Conservation (phyloP, 2,329 filamentous ascomycete genomes). For the Gremmenia infestans region DNA sequence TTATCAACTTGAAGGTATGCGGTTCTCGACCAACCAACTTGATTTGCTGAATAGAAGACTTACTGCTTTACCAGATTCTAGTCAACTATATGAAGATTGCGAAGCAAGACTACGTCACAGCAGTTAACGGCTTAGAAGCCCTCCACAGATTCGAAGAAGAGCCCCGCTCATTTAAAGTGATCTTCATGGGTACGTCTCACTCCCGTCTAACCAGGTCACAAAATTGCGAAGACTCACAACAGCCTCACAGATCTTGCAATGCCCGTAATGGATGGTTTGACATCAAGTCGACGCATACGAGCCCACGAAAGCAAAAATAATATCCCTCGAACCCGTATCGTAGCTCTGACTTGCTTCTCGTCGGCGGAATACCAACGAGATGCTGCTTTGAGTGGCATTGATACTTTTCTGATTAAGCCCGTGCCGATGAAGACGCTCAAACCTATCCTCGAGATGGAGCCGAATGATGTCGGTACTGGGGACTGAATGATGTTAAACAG, state of each 20-base stretch:
- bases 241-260: constrained; percentile 43
- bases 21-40: background rate
- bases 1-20: constrained; percentile 32
- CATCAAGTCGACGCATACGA: constrained; percentile 43
- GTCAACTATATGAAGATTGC: constrained; percentile 21
- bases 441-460: constrained; percentile 16
- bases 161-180: constrained; percentile 20
- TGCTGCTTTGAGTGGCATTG: constrained; percentile 45
- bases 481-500: too few species aligned
- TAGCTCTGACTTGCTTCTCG: constrained; percentile 47
- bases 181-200: constrained; percentile 30
- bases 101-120: constrained; percentile 29
- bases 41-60: background rate
- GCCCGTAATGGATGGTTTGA: constrained; percentile 48
- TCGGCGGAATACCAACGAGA: constrained; percentile 42
- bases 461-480: background rate
- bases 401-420: constrained; percentile 49
- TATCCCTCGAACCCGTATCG: constrained; percentile 38
- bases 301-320: constrained; percentile 39
- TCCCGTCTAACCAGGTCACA: background rate
- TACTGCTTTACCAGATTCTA: constrained; percentile 13
- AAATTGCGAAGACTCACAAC: background rate
- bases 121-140: constrained; percentile 42
- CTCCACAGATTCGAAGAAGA: constrained; percentile 31
- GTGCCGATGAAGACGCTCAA: constrained; percentile 29